Evolutionary conservation across 2,329 filamentous ascomycete species (phyloP), one percentile per base, ranked within the genome.

Genomic region (Lomentospora prolificans): DNA sequence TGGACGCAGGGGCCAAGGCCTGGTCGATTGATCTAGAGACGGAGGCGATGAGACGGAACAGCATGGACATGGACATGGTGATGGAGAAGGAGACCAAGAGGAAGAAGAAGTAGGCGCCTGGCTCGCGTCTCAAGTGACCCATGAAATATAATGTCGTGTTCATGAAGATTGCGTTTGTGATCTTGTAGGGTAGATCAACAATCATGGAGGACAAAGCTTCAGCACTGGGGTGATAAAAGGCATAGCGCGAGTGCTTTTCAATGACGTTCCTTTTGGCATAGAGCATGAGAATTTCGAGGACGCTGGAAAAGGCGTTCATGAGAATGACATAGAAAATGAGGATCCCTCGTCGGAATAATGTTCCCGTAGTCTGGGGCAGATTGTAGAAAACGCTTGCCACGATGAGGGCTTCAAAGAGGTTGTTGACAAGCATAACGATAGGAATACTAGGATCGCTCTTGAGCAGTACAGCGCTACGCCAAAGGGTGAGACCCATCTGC

Each of bases 71-170:
- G 52, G 75, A 74, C 59, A 87, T 63, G 0, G 79, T 84, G 8
- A 77, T 75, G 30, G 74, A 65, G 64, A 86, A 81, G 2, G 77
- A 79, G 61, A 85, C 74, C 31, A 87, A 67, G 33, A 82, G 67
- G 70, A 84, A 87, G 63, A 84, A 78, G 69, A 87, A 87, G 70
- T 86, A 87, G 0, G 78, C 67, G 8, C 77, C 78, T 1, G 82
- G 72, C 57, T 77, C 75, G 53, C 82, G 72, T 19, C 65, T 59
- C 2, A 72, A 62, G 4, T 68, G 66, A 24, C 69, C 62, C 62
- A 75, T 60, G 61, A 74, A 75, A 64, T 75, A 75, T 1, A 74
- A 56, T 25, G 68, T 68, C 1, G 72, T 51, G 58, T 74, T 72
- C 64, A 74, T 72, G 1, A 61, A 57, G 2, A 67, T 58, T 1